phyloP scores from a whole-genome alignment of 805 yeast species.

The Barnettozyma populi region DNA sequence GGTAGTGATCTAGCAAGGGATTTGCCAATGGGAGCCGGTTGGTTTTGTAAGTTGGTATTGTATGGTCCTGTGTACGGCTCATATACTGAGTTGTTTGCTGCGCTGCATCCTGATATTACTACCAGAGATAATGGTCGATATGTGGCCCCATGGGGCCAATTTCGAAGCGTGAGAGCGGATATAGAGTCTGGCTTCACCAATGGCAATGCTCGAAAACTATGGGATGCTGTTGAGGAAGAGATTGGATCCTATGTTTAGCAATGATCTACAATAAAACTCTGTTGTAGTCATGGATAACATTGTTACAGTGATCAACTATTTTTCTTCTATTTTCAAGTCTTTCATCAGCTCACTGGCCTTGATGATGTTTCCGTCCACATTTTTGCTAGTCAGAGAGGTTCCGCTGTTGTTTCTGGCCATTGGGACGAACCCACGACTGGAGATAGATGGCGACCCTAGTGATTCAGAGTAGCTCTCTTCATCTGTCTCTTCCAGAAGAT shows the following conservation, averaged over 20 bases:
- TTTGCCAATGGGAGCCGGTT: neutral
- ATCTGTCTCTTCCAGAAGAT: conserved; percentile 23
- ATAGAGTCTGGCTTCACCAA: conserved; percentile 28
- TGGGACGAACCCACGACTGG: conserved; percentile 10
- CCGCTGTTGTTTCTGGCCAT: conserved; percentile 13
- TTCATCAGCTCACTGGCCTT: conserved; percentile 24
- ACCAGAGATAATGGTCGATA: conserved; percentile 30
- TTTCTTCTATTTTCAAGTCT: conserved; percentile 9
- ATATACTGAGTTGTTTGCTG: conserved; percentile 38
- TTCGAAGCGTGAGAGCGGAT: conserved; percentile 34
- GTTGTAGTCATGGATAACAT: neutral
- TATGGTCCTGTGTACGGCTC: conserved; percentile 33
- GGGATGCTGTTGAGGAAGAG: conserved; percentile 31
- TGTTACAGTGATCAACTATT: neutral
- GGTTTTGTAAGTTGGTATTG: neutral
- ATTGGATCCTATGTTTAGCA: conserved; percentile 8
- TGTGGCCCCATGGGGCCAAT: conserved; percentile 38
- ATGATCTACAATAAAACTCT: neutral
- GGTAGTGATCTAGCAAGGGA: conserved; percentile 31
- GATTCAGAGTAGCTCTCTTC: conserved; percentile 1
- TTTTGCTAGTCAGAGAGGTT: conserved; percentile 13
- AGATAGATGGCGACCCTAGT: neutral
- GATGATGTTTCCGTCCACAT: conserved; percentile 18
- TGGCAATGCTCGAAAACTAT: conserved; percentile 29
- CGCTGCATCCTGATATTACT: conserved; percentile 34